Base-by-base conservation (phyloP, 345 rosid species). In the Eucalyptus virginea region DNA sequence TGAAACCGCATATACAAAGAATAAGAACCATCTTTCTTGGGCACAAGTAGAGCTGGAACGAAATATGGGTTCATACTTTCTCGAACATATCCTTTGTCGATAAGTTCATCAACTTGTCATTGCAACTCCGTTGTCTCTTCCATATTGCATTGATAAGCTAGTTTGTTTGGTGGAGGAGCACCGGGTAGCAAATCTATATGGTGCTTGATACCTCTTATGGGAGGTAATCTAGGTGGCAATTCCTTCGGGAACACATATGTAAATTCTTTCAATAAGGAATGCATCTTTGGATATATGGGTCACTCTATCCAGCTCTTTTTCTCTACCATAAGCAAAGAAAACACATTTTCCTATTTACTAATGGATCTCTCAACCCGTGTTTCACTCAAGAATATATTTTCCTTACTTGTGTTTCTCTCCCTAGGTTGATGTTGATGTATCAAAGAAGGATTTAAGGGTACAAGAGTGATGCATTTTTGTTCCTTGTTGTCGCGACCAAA, bases 71-170 rank as follows among this genome's bases (percentile, higher is more conserved):
- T 56, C 62, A 56, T 56, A 24, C 62, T 56, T 56, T 56, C 12
- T 9, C 0, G 6, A 24, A 56, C 13, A 8, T 23, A 56, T 24
- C 30, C 30, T 56, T 2, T 56, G 30, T 56, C 0, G 62, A 56
- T 24, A 56, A 56, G 62, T 56, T 24, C 26, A 56, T 56, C 6
- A 5, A 10, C 13, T 23, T 56, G 62, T 56, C 1, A 0, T 24
- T 9, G 62, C 13, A 56, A 56, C 62, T 56, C 62, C 0, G 0
- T 56, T 9, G 12, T 56, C 28, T 56, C 13, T 21, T 23, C 14
- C 0, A 23, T 2, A 56, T 56, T 56, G 62, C 28, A 23, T 56
- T 0, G 1, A 56, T 56, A 56, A 9, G 28, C 28, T 56, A 23
- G 30, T 9, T 56, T 56, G 14, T 56, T 56, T 23, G 30, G 30